Conservation (phyloP, 805 yeast species). For the Ascoidea asiatica region DNA sequence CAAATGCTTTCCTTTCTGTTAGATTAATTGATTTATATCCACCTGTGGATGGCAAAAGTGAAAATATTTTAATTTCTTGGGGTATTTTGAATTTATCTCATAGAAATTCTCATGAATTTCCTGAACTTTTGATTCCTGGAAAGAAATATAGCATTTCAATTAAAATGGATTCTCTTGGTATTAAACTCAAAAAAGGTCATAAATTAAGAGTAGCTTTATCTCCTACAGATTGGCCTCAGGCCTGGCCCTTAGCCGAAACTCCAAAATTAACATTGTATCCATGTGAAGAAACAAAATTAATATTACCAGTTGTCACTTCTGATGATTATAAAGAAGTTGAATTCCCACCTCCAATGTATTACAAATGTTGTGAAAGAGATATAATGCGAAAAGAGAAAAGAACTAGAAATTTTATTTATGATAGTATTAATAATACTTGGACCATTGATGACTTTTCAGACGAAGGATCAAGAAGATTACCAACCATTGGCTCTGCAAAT, state of each 20-base stretch:
- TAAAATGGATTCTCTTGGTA: slow-evolving; percentile 27
- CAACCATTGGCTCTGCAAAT: slow-evolving; percentile 18
- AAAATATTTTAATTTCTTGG: slow-evolving; percentile 28
- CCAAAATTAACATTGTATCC: slow-evolving; percentile 21
- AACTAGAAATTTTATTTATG: slow-evolving; percentile 16
- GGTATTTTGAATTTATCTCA: slow-evolving; percentile 30
- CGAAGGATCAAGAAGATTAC: slow-evolving; percentile 21
- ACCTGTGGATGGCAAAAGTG: slow-evolving; percentile 9
- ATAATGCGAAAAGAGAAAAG: slow-evolving; percentile 15
- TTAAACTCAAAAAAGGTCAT: slow-evolving; percentile 23
- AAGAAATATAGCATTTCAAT: slow-evolving; percentile 21
- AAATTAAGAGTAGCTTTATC: slow-evolving; percentile 26
- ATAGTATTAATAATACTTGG: slow-evolving; percentile 23
- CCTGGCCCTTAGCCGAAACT: slow-evolving; percentile 30
- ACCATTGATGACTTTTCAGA: slow-evolving; percentile 21
- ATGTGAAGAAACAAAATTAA: slow-evolving; percentile 20
- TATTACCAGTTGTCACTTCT: slow-evolving; percentile 18
- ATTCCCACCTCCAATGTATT: slow-evolving; percentile 19
- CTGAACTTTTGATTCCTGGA: slow-evolving; percentile 20
- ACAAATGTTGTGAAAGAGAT: slow-evolving; percentile 16
- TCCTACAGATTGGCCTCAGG: slow-evolving; percentile 34
- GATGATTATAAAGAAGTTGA: slow-evolving; percentile 12
- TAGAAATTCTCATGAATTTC: slow-evolving; percentile 26
- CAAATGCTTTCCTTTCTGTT: slow-evolving; percentile 25
- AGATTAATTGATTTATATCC: slow-evolving; percentile 28